phyloP scores from a whole-genome alignment of 2,329 filamentous ascomycete genomes.

The Cordyceps javanica region DNA sequence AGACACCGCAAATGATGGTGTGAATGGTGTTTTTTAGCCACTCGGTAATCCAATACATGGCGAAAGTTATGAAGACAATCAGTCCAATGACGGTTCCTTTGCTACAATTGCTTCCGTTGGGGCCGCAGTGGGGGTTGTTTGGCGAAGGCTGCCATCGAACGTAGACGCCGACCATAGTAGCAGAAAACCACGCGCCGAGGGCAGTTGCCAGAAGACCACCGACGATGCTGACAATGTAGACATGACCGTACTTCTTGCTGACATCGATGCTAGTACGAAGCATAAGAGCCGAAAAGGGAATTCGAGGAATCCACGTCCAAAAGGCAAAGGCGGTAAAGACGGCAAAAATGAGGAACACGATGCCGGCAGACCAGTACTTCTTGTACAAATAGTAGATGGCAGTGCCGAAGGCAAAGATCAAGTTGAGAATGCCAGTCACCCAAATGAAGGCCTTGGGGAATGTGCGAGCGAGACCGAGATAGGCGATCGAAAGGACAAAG shows the following conservation, averaged over 20 bases:
- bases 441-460: constrained; percentile 91
- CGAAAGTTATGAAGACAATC: constrained; percentile 81
- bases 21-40: constrained; percentile 93
- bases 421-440: constrained; percentile 84
- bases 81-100: constrained; percentile 75
- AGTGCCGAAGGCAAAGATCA: constrained; percentile 75
- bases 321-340: constrained; percentile 77
- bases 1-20: constrained; percentile 79
- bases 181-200: constrained; percentile 77
- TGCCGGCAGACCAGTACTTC: constrained; percentile 75
- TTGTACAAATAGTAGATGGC: constrained; percentile 78
- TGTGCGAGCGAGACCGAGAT: constrained; percentile 67
- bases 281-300: constrained; percentile 89
- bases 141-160: constrained; percentile 67
- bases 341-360: constrained; percentile 80
- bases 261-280: constrained; percentile 81
- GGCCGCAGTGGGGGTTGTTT: constrained; percentile 45
- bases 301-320: constrained; percentile 80
- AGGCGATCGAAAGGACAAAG: constrained; percentile 67
- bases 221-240: constrained; percentile 78
- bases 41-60: constrained; percentile 90
- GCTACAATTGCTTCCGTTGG: constrained; percentile 57
- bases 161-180: constrained; percentile 82
- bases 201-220: constrained; percentile 71
- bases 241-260: constrained; percentile 75